Percentiles rank a stretch among this genome's conserved stretches.
Evolutionary conservation across 164 flowering plant species (phyloP).

Genomic region (Paratinospora sagittata): DNA sequence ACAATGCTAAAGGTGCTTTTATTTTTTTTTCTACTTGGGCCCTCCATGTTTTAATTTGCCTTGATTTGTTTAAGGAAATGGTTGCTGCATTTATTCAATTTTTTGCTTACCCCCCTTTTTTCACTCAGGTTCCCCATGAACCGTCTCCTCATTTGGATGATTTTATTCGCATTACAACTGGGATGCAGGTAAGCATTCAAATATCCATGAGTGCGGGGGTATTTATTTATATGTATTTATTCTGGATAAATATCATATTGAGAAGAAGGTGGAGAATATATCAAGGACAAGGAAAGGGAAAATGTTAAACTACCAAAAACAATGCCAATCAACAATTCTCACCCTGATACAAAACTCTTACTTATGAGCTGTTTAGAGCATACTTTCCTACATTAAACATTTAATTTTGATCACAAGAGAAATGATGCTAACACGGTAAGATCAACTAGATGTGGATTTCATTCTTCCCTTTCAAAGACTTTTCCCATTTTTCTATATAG

Average conservation of each 20-base stretch:
- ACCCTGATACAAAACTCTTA: not conserved
- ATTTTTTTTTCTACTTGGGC: slow-evolving; percentile 1
- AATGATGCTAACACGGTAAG: not conserved
- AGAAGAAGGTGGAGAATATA: not conserved
- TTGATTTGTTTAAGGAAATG: no score
- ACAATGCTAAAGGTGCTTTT: slow-evolving; percentile 48
- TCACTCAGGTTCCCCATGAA: slow-evolving; percentile 66
- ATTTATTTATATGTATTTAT: not conserved
- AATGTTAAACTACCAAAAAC: slow-evolving; percentile 26
- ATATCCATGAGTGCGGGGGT: not conserved
- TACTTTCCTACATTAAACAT: no score
- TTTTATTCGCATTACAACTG: slow-evolving; percentile 75
- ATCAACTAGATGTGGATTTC: not conserved
- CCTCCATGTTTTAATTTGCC: not conserved
- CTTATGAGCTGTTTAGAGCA: not conserved
- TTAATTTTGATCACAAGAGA: not conserved
- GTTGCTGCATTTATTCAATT: not conserved
- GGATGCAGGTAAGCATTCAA: slow-evolving; percentile 61
- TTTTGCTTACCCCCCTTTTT: slow-evolving; percentile 2
- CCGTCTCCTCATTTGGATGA: slow-evolving; percentile 58
- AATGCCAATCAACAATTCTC: not conserved
- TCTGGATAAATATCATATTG: not conserved
- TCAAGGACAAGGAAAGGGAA: not conserved
- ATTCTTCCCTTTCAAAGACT: no score
- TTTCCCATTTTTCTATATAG: not conserved